These are phyloP conservation scores for Grigorovia humatica DNA, from an alignment of 805 yeast genomes.

Conservation along the genomic window DNA sequence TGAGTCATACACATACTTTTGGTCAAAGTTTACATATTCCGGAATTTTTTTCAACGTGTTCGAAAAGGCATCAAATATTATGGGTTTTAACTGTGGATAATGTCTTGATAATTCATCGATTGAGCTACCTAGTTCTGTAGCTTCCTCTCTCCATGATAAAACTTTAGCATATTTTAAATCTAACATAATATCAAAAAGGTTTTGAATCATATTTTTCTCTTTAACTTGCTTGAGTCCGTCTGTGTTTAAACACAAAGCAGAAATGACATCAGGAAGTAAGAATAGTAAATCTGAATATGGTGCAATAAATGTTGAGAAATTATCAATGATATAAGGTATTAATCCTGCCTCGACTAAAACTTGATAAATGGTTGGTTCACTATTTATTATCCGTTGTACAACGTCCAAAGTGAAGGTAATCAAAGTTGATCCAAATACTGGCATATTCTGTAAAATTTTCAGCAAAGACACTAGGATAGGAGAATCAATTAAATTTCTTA, in stretches of 20 bases:
- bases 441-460: constrained; percentile 44
- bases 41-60: constrained; percentile 39
- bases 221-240: constrained; percentile 56
- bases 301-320: constrained; percentile 45
- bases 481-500: constrained; percentile 79
- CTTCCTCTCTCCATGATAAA: constrained; percentile 42
- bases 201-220: constrained; percentile 30
- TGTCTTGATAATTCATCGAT: constrained; percentile 79
- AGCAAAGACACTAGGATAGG: constrained; percentile 56
- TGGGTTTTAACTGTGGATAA: constrained; percentile 60
- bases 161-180: constrained; percentile 42
- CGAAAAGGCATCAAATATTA: constrained; percentile 40
- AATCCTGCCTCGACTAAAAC: constrained; percentile 71
- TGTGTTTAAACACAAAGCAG: constrained; percentile 71
- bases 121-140: constrained; percentile 49
- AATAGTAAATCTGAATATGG: constrained; percentile 49
- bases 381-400: constrained; percentile 64
- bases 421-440: constrained; percentile 56
- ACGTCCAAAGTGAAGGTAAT: constrained; percentile 52
- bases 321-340: constrained; percentile 51
- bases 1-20: constrained; percentile 35
- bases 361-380: constrained; percentile 82
- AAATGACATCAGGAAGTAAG: constrained; percentile 63
- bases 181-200: constrained; percentile 43
- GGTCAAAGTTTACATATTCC: constrained; percentile 29